Base-by-base conservation (phyloP, 108 stramenopile species). In the Licmophora abbreviata region DNA sequence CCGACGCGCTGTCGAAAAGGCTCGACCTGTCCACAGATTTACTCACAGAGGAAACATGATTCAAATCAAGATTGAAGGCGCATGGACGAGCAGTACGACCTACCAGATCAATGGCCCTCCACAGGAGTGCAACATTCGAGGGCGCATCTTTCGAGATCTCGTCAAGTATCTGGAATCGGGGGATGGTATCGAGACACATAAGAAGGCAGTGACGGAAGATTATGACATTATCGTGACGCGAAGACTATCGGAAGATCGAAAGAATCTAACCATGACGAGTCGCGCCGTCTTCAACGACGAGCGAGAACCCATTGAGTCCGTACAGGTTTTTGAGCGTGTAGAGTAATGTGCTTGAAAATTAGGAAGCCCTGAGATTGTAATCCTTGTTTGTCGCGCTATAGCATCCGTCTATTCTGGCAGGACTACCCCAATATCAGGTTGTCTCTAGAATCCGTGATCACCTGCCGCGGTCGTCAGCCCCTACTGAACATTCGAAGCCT, bases 61-160 rank as follows among this genome's bases (percentile, higher is more conserved):
- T 3, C 72, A 59, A 0, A 79, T 79, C 26, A 44, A 61, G 25
- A 75, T 79, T 33, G 46, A 74, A 45, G 78, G 78, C 0, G 68
- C 73, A 26, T 69, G 74, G 34, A 64, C 68, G 58, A 53, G 55
- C 5, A 33, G 72, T 47, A 75, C 78, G 10, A 72, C 63, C 51
- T 79, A 79, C 43, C 6, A 33, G 9, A 73, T 79, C 38, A 64
- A 44, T 34, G 78, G 78, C 6, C 67, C 73, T 9, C 69, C 70
- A 3, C 63, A 64, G 1, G 46, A 56, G 20, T 57, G 46, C 15
- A 43, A 24, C 3, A 66, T 79, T 44, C 73, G 71, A 12, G 71
- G 72, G 21, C 60, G 74, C 9, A 51, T 47, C 15, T 79, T 79
- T 65, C 42, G 44, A 22, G 78, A 79, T 59, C 21, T 28, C 5